A percentile compares a stretch with the other conserved stretches of the same genome.
These are phyloP conservation scores for Chlorella sp. DNA, from an alignment of 139 green algal species.

Conservation along the genomic window DNA sequence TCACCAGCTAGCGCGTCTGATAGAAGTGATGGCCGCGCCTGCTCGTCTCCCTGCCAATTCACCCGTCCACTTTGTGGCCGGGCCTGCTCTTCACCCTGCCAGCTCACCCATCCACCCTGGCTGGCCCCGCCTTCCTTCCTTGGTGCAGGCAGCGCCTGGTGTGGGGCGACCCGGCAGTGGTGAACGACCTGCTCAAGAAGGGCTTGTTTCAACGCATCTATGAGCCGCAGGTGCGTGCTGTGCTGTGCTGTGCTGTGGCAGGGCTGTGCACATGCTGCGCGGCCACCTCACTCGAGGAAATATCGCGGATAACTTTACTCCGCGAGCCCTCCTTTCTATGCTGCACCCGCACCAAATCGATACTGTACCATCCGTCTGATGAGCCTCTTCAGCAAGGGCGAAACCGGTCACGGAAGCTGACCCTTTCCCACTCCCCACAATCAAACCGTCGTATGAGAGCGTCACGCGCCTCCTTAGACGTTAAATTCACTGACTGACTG, in stretches of 20 bases:
- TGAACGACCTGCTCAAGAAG: constrained; percentile 69
- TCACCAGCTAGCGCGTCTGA: not conserved
- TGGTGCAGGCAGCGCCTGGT: constrained; percentile 44
- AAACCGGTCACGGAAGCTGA: too few relatives aligned
- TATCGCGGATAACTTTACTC: too few relatives aligned
- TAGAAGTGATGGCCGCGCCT: not conserved
- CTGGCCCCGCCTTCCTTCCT: not conserved
- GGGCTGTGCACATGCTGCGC: too few relatives aligned
- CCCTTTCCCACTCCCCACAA: too few relatives aligned
- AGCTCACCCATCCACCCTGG: not conserved
- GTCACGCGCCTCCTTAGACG: too few relatives aligned
- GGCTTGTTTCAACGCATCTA: constrained; percentile 78
- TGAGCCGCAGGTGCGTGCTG: constrained; percentile 63
- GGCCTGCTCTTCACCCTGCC: not conserved
- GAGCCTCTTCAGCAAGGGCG: too few relatives aligned
- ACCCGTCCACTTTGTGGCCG: not conserved
- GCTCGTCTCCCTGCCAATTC: not conserved
- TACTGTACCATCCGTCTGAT: not conserved
- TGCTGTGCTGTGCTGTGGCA: too few relatives aligned
- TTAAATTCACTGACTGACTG: too few relatives aligned
- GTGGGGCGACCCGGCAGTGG: constrained; percentile 64
- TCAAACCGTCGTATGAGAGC: too few relatives aligned
- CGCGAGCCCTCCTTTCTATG: too few relatives aligned
- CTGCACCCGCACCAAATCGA: not conserved
- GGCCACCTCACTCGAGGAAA: too few relatives aligned